These are phyloP conservation scores for Chlamydomonas sp. DNA, from an alignment of 139 green algal genomes.

Conservation along the genomic window DNA sequence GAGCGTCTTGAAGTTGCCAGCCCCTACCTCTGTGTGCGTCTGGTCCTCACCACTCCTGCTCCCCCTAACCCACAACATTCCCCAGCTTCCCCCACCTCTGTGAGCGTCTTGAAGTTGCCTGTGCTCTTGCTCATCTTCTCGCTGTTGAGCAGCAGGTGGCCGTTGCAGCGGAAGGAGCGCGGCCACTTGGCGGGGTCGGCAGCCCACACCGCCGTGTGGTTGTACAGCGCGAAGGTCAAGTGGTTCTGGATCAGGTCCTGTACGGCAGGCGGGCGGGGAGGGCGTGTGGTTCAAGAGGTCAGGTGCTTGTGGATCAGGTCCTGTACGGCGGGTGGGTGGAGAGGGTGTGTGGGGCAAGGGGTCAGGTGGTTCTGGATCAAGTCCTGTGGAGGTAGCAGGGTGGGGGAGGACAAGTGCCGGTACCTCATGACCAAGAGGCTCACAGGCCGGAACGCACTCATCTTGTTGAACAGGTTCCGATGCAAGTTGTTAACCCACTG, in stretches of 20 bases:
- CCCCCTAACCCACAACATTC: neutral
- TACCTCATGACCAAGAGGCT: too few relatives aligned
- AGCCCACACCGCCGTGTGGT: slow-evolving; percentile 94
- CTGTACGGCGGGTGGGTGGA: slow-evolving; percentile 61
- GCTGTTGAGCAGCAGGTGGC: slow-evolving; percentile 97
- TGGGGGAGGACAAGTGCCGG: too few relatives aligned
- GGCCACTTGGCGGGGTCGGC: slow-evolving; percentile 52
- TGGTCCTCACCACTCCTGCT: too few relatives aligned
- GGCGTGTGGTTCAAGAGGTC: slow-evolving; percentile 65
- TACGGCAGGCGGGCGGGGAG: slow-evolving; percentile 61
- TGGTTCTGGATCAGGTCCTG: slow-evolving; percentile 99
- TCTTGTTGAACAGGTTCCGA: too few relatives aligned
- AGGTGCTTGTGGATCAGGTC: slow-evolving; percentile 99
- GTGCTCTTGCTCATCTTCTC: slow-evolving; percentile 99
- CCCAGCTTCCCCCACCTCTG: slow-evolving; percentile 42
- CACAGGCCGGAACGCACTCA: too few relatives aligned
- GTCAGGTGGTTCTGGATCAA: slow-evolving; percentile 99
- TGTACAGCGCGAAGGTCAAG: slow-evolving; percentile 99
- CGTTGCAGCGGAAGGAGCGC: slow-evolving; percentile 81
- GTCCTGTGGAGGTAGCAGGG: slow-evolving; percentile 76
- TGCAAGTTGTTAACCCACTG: too few relatives aligned
- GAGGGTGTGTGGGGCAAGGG: neutral
- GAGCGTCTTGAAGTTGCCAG: slow-evolving; percentile 95
- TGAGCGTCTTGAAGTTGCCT: slow-evolving; percentile 95
- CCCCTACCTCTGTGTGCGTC: too few relatives aligned